A percentile compares a stretch with the other conserved stretches of the same genome.
phyloP scores from a whole-genome alignment of 306 rosid genomes.

The Quercus rubra region DNA sequence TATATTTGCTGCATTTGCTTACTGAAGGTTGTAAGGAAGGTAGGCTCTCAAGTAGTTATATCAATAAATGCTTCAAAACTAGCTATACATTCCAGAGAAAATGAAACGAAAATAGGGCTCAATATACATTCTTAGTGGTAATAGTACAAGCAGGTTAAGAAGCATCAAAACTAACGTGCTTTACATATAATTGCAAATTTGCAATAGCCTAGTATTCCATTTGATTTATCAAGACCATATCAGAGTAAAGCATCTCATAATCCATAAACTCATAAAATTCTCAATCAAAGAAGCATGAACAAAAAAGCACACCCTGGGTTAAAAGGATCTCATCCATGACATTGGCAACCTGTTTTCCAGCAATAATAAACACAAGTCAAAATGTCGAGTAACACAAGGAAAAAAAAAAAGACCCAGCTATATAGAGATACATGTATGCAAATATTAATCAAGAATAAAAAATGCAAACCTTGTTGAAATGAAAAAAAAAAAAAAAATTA shows the following conservation, averaged over 20 bases:
- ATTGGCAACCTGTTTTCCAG: constrained; percentile 55
- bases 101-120: not conserved
- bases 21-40: not conserved
- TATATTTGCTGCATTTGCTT: not conserved
- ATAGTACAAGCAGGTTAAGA: not conserved
- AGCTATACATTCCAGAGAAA: not conserved
- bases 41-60: not conserved
- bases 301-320: constrained; percentile 61
- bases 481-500: too few relatives aligned
- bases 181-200: not conserved
- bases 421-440: too few relatives aligned
- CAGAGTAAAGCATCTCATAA: not conserved
- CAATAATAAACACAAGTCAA: constrained; percentile 6
- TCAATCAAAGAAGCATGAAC: not conserved
- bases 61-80: not conserved
- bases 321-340: constrained; percentile 59
- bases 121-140: not conserved
- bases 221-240: too few relatives aligned
- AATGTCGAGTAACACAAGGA: not conserved
- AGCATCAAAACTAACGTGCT: not conserved
- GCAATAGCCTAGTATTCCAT: constrained; percentile 7
- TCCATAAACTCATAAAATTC: constrained; percentile 2
- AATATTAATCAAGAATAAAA: too few relatives aligned
- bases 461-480: too few relatives aligned
- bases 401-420: too few relatives aligned